Conservation (phyloP, 2,329 filamentous ascomycete genomes). For the Pseudopyrenochaeta lycopersici region DNA sequence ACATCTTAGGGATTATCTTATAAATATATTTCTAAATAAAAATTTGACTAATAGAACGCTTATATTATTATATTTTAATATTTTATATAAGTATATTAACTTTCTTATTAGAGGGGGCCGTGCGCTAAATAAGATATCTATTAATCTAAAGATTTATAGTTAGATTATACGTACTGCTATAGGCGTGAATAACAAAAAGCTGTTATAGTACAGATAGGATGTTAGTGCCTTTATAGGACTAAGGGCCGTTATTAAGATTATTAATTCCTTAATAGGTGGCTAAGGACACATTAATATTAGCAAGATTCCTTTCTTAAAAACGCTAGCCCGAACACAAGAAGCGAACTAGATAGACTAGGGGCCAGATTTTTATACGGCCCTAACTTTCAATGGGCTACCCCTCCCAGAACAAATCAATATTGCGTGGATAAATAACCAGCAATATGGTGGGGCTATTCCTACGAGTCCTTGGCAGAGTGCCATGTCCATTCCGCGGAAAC, state of each 20-base stretch:
- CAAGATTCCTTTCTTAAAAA: slow-evolving; percentile 5
- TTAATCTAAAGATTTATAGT: slow-evolving; percentile 1
- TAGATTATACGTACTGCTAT: slow-evolving; percentile 3
- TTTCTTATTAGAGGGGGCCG: slow-evolving; percentile 3
- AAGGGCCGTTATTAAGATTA: slow-evolving; percentile 2
- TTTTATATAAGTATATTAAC: slow-evolving; percentile 5
- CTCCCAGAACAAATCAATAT: slow-evolving; percentile 1
- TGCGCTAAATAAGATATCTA: background rate
- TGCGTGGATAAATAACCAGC: slow-evolving; percentile 4
- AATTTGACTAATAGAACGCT: slow-evolving; percentile 3
- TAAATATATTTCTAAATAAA: slow-evolving; percentile 2
- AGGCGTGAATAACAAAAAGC: slow-evolving; percentile 5
- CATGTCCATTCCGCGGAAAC: slow-evolving; percentile 3
- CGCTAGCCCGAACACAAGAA: slow-evolving; percentile 2
- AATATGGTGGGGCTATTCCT: slow-evolving; percentile 3
- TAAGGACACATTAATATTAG: slow-evolving; percentile 2
- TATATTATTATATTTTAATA: slow-evolving; percentile 1
- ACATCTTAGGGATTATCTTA: background rate
- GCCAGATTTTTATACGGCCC: slow-evolving; percentile 3
- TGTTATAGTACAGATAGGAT: background rate
- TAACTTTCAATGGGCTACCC: slow-evolving; percentile 4
- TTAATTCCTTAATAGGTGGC: slow-evolving; percentile 3
- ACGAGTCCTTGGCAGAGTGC: slow-evolving; percentile 3
- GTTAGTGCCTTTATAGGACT: background rate
- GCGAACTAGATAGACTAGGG: slow-evolving; percentile 4